Conservation (phyloP, 192 early-diverging fungal genomes). For the Coemansia pectinata region DNA sequence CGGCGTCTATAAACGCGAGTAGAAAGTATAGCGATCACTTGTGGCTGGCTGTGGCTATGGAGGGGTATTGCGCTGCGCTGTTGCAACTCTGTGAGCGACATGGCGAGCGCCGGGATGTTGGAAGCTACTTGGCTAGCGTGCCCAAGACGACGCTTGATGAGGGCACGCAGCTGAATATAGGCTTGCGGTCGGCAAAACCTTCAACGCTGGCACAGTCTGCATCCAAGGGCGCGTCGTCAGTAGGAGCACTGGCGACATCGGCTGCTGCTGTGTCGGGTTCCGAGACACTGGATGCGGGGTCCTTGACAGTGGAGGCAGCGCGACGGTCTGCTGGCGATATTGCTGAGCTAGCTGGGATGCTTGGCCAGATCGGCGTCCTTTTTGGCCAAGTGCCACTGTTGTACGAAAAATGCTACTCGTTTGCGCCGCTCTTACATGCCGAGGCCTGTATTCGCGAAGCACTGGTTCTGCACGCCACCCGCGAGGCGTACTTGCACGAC, state of each 20-base stretch:
- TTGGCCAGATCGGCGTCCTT: conserved; percentile 15
- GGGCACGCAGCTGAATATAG: neutral
- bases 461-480: conserved; percentile 35
- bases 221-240: neutral
- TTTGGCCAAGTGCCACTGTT: conserved; percentile 44
- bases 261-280: neutral
- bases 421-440: conserved; percentile 44
- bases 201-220: neutral
- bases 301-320: neutral
- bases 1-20: conserved; percentile 33
- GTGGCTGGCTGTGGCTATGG: conserved; percentile 54
- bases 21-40: conserved; percentile 34
- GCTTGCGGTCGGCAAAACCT: neutral
- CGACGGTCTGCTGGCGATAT: neutral
- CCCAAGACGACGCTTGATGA: conserved; percentile 1
- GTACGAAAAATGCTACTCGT: conserved; percentile 39
- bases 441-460: conserved; percentile 53
- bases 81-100: conserved; percentile 33
- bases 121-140: conserved; percentile 1
- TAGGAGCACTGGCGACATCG: neutral
- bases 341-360: conserved; percentile 1
- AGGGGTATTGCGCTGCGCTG: conserved; percentile 54
- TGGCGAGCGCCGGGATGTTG: conserved; percentile 19
- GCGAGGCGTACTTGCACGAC: conserved; percentile 25
- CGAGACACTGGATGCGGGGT: neutral